Conservation (phyloP, 768 basidiomycete species). For the Suillus ampliporus region DNA sequence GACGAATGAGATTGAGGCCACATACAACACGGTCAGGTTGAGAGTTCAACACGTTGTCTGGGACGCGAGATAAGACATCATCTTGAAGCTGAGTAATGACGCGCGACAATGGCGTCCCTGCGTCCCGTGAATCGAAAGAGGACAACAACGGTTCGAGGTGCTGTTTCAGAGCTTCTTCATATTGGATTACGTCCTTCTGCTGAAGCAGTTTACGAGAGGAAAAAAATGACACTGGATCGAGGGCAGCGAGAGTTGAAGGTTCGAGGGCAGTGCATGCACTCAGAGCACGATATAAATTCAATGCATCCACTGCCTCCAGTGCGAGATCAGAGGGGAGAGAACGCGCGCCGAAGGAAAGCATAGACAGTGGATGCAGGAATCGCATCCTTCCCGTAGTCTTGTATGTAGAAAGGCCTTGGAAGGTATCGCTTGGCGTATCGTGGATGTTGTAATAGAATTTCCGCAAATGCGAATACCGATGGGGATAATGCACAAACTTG, state of each 20-base stretch:
- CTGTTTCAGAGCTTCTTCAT: slow-evolving; percentile 59
- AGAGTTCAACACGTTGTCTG: slow-evolving; percentile 31
- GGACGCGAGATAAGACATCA: slow-evolving; percentile 32
- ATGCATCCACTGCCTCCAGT: slow-evolving; percentile 63
- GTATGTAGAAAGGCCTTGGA: slow-evolving; percentile 47
- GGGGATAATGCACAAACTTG: slow-evolving; percentile 63
- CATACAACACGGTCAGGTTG: slow-evolving; percentile 41
- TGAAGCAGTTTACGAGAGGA: slow-evolving; percentile 44
- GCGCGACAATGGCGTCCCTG: slow-evolving; percentile 37
- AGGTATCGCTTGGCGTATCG: slow-evolving; percentile 13
- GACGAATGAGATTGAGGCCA: slow-evolving; percentile 49
- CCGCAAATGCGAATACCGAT: slow-evolving; percentile 76
- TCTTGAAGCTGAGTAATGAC: slow-evolving; percentile 51
- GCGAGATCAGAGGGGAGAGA: slow-evolving; percentile 66
- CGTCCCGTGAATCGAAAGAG: slow-evolving; percentile 41
- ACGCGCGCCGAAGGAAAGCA: slow-evolving; percentile 58
- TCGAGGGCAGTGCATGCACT: slow-evolving; percentile 29
- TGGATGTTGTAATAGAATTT: slow-evolving; percentile 62
- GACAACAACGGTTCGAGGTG: slow-evolving; percentile 44
- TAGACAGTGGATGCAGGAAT: slow-evolving; percentile 68
- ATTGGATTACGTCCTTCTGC: slow-evolving; percentile 65
- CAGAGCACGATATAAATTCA: slow-evolving; percentile 57
- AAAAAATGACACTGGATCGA: slow-evolving; percentile 56
- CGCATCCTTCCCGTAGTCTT: slow-evolving; percentile 46
- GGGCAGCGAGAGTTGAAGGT: slow-evolving; percentile 22